These are phyloP conservation scores for Alternaria arborescens DNA, from an alignment of 2,329 filamentous ascomycete genomes.

Conservation along the genomic window DNA sequence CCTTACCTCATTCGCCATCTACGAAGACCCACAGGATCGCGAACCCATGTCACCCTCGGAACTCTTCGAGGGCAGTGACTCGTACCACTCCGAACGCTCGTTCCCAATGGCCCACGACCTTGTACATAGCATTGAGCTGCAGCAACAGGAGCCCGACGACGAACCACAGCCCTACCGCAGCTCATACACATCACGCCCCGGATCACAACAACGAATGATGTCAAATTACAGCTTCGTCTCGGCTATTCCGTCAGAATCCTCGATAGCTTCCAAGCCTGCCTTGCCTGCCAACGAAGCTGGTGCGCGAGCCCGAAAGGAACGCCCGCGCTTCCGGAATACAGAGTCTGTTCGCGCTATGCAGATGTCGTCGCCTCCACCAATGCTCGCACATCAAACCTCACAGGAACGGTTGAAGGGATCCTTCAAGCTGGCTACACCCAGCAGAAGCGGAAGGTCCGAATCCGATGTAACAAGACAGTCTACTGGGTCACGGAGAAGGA, in stretches of 20 bases:
- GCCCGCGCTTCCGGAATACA: constrained; percentile 73
- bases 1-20: constrained; percentile 44
- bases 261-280: constrained; percentile 45
- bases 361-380: constrained; percentile 68
- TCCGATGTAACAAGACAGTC: constrained; percentile 41
- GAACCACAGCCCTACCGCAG: constrained; percentile 42
- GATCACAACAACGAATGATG: constrained; percentile 32
- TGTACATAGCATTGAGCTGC: constrained; percentile 43
- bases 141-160: constrained; percentile 26
- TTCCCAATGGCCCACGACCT: constrained; percentile 39
- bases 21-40: constrained; percentile 45
- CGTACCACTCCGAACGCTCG: constrained; percentile 45
- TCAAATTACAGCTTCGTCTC: constrained; percentile 49
- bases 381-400: constrained; percentile 39
- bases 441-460: constrained; percentile 42
- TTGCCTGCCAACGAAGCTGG: constrained; percentile 38
- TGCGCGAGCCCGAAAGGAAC: constrained; percentile 62
- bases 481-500: constrained; percentile 37
- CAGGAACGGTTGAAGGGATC: constrained; percentile 42
- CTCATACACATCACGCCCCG: constrained; percentile 45
- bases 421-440: constrained; percentile 47
- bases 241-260: constrained; percentile 49
- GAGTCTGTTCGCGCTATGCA: constrained; percentile 75
- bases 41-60: constrained; percentile 41
- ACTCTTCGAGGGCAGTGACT: constrained; percentile 44